phyloP scores from a whole-genome alignment of 345 rosid species.

The Brassica napus region Da-Ae NC_063442.1:37999501-38000000 shows the following conservation, averaged over 20 bases:
- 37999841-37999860: slow-evolving; percentile 34
- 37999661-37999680: slow-evolving; percentile 47
- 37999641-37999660: slow-evolving; percentile 48
- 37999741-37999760: slow-evolving; percentile 42
- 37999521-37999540: slow-evolving; percentile 42
- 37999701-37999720: slow-evolving; percentile 59
- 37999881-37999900: slow-evolving; percentile 26
- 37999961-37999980: slow-evolving; percentile 47
- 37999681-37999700: slow-evolving; percentile 48
- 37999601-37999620: slow-evolving; percentile 43
- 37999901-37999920: slow-evolving; percentile 37
- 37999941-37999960: slow-evolving; percentile 48
- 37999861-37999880: slow-evolving; percentile 30
- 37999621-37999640: slow-evolving; percentile 41
- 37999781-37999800: slow-evolving; percentile 45
- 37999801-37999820: slow-evolving; percentile 41
- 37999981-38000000: slow-evolving; percentile 51
- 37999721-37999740: slow-evolving; percentile 50
- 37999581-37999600: slow-evolving; percentile 50
- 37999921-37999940: slow-evolving; percentile 43
- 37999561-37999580: slow-evolving; percentile 47
- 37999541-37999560: slow-evolving; percentile 52
- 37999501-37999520: slow-evolving; percentile 51
- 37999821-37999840: slow-evolving; percentile 41
- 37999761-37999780: slow-evolving; percentile 47